These are phyloP conservation scores for Cunninghamia lanceolata DNA, from an alignment of 75 land plant species.

Conservation along the genomic window DNA sequence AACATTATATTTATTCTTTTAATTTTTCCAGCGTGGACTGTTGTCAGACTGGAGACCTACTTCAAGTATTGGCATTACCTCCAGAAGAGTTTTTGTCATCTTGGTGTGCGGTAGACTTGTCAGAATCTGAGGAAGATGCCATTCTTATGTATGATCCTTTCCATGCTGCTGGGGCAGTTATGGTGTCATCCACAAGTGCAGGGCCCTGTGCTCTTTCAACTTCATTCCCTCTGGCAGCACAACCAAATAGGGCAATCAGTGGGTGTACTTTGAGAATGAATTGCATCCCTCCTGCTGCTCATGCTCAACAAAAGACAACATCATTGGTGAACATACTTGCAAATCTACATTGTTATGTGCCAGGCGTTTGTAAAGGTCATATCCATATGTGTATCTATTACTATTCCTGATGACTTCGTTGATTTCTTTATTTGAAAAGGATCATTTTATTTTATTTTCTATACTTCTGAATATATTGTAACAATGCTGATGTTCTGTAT, in stretches of 20 bases:
- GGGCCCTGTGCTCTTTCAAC: conserved; percentile 7
- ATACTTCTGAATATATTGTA: neutral
- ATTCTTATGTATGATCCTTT: conserved; percentile 43
- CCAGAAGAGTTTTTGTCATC: conserved; percentile 25
- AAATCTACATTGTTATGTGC: conserved; percentile 39
- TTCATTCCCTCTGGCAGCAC: neutral
- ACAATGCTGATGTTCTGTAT: neutral
- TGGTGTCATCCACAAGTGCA: conserved; percentile 28
- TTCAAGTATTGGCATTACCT: conserved; percentile 28
- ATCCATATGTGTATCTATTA: neutral
- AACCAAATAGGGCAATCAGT: conserved; percentile 21
- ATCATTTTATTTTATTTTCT: neutral
- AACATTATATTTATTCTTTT: conserved; percentile 6
- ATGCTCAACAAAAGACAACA: conserved; percentile 32
- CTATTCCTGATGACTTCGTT: neutral
- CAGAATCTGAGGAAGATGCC: conserved; percentile 23
- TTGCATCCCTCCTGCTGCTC: conserved; percentile 17
- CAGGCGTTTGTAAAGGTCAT: conserved; percentile 45
- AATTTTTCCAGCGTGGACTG: conserved; percentile 10
- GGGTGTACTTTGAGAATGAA: conserved; percentile 20
- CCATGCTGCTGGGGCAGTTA: conserved; percentile 52
- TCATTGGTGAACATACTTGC: conserved; percentile 50
- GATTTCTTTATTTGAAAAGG: neutral
- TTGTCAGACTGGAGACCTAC: conserved; percentile 45
- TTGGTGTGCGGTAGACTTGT: conserved; percentile 26